phyloP scores from a whole-genome alignment of 2,329 filamentous ascomycete genomes.

The Aspergillus cejpii region DNA sequence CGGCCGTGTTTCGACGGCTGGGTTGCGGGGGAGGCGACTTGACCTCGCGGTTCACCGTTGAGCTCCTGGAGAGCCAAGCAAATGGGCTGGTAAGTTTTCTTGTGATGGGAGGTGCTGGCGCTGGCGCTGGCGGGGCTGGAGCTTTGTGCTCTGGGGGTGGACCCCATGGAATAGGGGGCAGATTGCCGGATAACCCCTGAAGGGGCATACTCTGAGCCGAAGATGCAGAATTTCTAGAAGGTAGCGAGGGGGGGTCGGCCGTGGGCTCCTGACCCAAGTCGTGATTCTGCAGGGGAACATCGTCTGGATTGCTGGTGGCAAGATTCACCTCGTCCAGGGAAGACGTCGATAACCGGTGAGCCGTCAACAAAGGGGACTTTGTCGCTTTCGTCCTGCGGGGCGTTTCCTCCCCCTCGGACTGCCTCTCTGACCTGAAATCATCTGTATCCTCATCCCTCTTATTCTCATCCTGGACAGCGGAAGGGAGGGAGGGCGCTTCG shows the following conservation, averaged over 20 bases:
- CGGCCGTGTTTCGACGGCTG: slow-evolving; percentile 65
- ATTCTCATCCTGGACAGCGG: slow-evolving; percentile 22
- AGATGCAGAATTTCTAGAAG: slow-evolving; percentile 27
- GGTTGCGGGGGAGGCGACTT: slow-evolving; percentile 49
- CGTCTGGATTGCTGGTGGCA: slow-evolving; percentile 51
- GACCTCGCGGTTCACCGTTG: slow-evolving; percentile 49
- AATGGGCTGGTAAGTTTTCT: slow-evolving; percentile 85
- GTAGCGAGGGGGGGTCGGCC: slow-evolving; percentile 27
- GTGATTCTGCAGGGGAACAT: slow-evolving; percentile 27
- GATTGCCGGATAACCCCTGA: slow-evolving; percentile 60
- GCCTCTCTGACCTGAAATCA: slow-evolving; percentile 22
- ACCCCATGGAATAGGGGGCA: slow-evolving; percentile 68
- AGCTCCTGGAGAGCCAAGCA: slow-evolving; percentile 69
- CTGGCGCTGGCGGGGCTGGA: slow-evolving; percentile 35
- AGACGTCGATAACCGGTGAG: slow-evolving; percentile 50
- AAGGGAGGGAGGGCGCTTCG: slow-evolving; percentile 27
- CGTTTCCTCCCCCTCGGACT: slow-evolving; percentile 29
- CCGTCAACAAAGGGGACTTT: slow-evolving; percentile 49
- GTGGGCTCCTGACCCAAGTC: slow-evolving; percentile 22
- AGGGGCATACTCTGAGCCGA: slow-evolving; percentile 30
- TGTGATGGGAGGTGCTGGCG: slow-evolving; percentile 31
- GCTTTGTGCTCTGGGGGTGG: slow-evolving; percentile 46
- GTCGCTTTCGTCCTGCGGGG: slow-evolving; percentile 32
- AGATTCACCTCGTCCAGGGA: slow-evolving; percentile 63
- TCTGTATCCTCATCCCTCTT: slow-evolving; percentile 17